phyloP scores from a whole-genome alignment of 768 basidiomycete species.

The Fibroporia radiculosa region DNA sequence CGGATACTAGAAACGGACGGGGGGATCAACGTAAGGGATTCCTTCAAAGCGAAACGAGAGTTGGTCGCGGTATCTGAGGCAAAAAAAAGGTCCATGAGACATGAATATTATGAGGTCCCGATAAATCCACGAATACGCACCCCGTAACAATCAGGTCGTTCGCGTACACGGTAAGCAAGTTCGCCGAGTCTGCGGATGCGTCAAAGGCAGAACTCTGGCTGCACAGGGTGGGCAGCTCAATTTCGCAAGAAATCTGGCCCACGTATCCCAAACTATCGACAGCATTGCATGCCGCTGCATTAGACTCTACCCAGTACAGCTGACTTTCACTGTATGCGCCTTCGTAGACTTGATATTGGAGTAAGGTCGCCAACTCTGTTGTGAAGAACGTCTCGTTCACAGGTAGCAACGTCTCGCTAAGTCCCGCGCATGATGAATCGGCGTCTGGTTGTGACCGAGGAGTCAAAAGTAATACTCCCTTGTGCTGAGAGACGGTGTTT shows the following conservation, averaged over 20 bases:
- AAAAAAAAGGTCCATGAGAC: not conserved
- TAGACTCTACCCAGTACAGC: slow-evolving; percentile 16
- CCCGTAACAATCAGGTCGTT: slow-evolving; percentile 17
- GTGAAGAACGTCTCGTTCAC: slow-evolving; percentile 14
- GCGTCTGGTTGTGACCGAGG: slow-evolving; percentile 9
- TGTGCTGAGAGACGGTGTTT: slow-evolving; percentile 7
- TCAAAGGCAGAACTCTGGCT: slow-evolving; percentile 15
- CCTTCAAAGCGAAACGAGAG: slow-evolving; percentile 44
- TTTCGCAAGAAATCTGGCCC: slow-evolving; percentile 12
- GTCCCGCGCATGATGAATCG: slow-evolving; percentile 9
- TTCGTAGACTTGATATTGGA: slow-evolving; percentile 16
- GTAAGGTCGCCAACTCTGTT: slow-evolving; percentile 13
- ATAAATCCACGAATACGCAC: slow-evolving; percentile 4
- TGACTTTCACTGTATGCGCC: slow-evolving; percentile 9
- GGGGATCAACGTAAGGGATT: slow-evolving; percentile 39
- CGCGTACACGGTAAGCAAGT: slow-evolving; percentile 13
- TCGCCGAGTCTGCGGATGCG: slow-evolving; percentile 7
- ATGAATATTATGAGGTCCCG: not conserved
- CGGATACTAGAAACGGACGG: slow-evolving; percentile 37
- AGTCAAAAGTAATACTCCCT: slow-evolving; percentile 13
- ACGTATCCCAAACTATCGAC: slow-evolving; percentile 16
- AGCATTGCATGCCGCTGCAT: slow-evolving; percentile 11
- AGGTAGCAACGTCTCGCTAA: slow-evolving; percentile 18
- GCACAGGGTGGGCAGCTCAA: slow-evolving; percentile 17
- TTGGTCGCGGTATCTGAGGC: slow-evolving; percentile 34